Percentiles rank a stretch among this genome's conserved stretches.
Conservation (phyloP, 306 rosid genomes). For the Bauhinia variegata region DNA sequence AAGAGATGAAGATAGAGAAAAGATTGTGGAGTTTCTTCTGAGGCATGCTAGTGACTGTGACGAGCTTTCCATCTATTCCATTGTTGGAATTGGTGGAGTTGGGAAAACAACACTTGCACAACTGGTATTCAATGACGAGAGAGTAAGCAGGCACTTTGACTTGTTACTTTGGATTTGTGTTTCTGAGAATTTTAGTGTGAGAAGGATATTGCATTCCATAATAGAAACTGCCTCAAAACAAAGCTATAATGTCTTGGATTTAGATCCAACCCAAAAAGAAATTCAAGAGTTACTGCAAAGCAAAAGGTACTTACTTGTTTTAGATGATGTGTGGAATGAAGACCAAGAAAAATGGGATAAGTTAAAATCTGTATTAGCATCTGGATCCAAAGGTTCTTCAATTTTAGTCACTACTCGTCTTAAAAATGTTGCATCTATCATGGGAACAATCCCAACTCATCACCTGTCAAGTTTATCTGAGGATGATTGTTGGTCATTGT, state of each 20-base stretch:
- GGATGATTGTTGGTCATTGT: constrained; percentile 43
- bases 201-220: constrained; percentile 26
- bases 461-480: constrained; percentile 28
- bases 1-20: constrained; percentile 21
- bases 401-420: constrained; percentile 47
- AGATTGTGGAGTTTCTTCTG: constrained; percentile 27
- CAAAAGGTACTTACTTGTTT: constrained; percentile 41
- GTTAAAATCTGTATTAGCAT: constrained; percentile 34
- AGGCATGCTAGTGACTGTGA: neutral
- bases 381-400: constrained; percentile 43
- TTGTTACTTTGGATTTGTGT: too few relatives aligned
- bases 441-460: constrained; percentile 28
- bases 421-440: constrained; percentile 23
- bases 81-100: constrained; percentile 33
- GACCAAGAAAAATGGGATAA: constrained; percentile 34
- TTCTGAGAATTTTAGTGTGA: constrained; percentile 8
- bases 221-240: neutral
- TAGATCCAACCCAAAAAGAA: neutral
- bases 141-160: constrained; percentile 26
- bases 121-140: constrained; percentile 29
- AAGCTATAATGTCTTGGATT: too few relatives aligned
- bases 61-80: constrained; percentile 11
- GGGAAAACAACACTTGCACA: constrained; percentile 43
- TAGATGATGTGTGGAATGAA: constrained; percentile 58
- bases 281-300: constrained; percentile 1